Evolutionary conservation across 2,329 filamentous ascomycete species (phyloP), one percentile per base, ranked within the genome.

Genomic region (Boeremia lycopersici): DNA sequence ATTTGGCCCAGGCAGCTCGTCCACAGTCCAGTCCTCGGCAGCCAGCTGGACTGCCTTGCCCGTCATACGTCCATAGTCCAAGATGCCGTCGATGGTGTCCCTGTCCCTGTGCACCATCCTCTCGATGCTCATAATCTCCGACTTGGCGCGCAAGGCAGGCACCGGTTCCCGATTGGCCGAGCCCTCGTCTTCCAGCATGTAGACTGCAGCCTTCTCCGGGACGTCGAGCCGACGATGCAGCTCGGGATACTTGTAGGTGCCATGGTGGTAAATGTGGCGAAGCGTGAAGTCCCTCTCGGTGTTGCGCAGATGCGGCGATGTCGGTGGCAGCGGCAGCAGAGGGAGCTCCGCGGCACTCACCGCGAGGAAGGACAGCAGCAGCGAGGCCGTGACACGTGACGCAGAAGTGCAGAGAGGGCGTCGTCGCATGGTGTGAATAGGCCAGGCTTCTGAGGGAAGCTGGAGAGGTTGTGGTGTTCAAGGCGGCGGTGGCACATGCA

Each of bases 231-330:
- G 87, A 54, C 88, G 84, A 74, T 97, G 91, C 13, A 97, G 84
- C 5, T 82, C 76, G 2, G 93, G 93, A 64, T 96, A 85, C 63
- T 84, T 60, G 74, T 93, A 84, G 35, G 91, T 89, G 54, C 93
- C 93, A 77, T 96, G 93, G 73, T 97, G 93, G 77, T 91, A 95
- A 68, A 98, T 88, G 76, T 99, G 93, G 67, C 91, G 88, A 52
- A 99, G 84, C 7, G 72, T 63, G 56, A 74, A 73, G 28, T 73
- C 67, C 51, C 62, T 68, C 34, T 64, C 62, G 19, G 61, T 41
- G 46, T 48, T 56, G 60, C 63, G 63, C 17, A 53, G 47, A 47
- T 48, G 61, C 29, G 70, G 63, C 25, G 64, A 57, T 36, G 62
- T 52, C 35, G 65, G 66, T 28, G 64, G 67, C 9, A 57, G 64